Percentiles rank a stretch among this genome's conserved stretches.
Evolutionary conservation across 495 filamentous ascomycete species (phyloP).

Genomic region (Cladorrhinum samala): DNA sequence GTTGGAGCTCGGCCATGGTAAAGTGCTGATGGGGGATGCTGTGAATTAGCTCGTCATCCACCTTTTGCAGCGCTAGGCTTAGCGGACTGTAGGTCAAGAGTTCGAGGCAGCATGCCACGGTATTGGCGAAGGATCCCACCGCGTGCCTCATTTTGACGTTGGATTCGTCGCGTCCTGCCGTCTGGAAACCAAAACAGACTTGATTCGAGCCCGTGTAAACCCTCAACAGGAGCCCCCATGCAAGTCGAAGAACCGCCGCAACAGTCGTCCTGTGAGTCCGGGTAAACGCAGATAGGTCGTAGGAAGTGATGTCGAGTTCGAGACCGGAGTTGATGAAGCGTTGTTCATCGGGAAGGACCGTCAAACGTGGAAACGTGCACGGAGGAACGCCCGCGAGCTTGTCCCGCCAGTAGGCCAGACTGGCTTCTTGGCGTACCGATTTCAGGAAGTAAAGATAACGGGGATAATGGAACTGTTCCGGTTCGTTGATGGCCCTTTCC

Average conservation of each 20-base stretch:
- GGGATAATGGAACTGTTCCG: constrained; percentile 30
- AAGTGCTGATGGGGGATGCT: constrained; percentile 39
- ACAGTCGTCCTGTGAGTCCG: constrained; percentile 25
- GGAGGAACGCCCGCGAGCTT: constrained; percentile 28
- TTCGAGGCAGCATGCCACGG: constrained; percentile 31
- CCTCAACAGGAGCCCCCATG: constrained; percentile 41
- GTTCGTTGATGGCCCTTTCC: constrained; percentile 22
- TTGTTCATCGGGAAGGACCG: constrained; percentile 11
- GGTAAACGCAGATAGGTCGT: constrained; percentile 32
- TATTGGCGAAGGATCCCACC: constrained; percentile 39
- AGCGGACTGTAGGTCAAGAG: constrained; percentile 28
- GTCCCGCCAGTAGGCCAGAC: constrained; percentile 39
- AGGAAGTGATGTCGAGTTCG: constrained; percentile 32
- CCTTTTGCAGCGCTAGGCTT: constrained; percentile 25
- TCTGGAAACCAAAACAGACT: constrained; percentile 40
- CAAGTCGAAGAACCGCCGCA: constrained; percentile 38
- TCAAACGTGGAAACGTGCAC: constrained; percentile 37
- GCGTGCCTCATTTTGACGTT: constrained; percentile 31
- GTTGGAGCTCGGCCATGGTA: constrained; percentile 36
- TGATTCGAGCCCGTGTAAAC: constrained; percentile 34
- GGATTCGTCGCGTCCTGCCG: constrained; percentile 35
- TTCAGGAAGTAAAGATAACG: constrained; percentile 36
- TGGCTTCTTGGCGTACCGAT: constrained; percentile 22
- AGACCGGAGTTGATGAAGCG: constrained; percentile 30
- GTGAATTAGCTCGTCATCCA: constrained; percentile 28